Evolutionary conservation across 495 filamentous ascomycete species (phyloP), one percentile per base, ranked within the genome.

Genomic region (Podospora fimiseda): DNA sequence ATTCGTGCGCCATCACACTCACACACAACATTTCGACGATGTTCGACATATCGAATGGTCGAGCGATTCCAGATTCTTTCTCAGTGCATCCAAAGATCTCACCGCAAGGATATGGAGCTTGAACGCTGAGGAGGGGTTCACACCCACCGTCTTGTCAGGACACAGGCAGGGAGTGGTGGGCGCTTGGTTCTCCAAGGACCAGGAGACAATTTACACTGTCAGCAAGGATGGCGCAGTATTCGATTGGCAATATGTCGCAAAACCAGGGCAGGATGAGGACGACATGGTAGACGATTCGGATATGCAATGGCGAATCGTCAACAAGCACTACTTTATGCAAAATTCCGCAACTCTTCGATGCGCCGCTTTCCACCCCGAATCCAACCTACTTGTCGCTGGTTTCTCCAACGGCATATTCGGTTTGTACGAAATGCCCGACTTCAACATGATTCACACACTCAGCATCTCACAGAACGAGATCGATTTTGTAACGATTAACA

Each of bases 401-500:
- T 96, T 97, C 63, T 96, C 93, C 21, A 92, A 91, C 51, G 93
- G 93, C 18, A 75, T 95, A 22, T 98, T 98, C 60, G 85, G 86
- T 4, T 73, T 98, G 13, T 95, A 97, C 69, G 93, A 98, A 60
- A 79, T 98, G 68, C 93, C 93, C n/a, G 89, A 92, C 45, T 97
- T 97, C 75, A 95, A 87, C 69, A 83, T 84, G 69, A 95, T 98
- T 41, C 93, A 98, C 60, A 91, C 84, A 14, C 61, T 73, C 49
- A 96, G 90, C 69, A 91, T 98, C 58, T 96, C 94, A 1, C 90
- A 96, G 61, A 92, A 90, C 62, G 90, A 91, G 52, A 95, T 98
- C 57, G 90, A 96, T 60, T 89, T 86, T 61, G 87, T 97, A 41
- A 87, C 89, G 2, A 84, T 96, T 56, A 96, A 96, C 70, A 86